phyloP scores from a whole-genome alignment of 2,329 filamentous ascomycete species.

The Onygenales sp. region DNA sequence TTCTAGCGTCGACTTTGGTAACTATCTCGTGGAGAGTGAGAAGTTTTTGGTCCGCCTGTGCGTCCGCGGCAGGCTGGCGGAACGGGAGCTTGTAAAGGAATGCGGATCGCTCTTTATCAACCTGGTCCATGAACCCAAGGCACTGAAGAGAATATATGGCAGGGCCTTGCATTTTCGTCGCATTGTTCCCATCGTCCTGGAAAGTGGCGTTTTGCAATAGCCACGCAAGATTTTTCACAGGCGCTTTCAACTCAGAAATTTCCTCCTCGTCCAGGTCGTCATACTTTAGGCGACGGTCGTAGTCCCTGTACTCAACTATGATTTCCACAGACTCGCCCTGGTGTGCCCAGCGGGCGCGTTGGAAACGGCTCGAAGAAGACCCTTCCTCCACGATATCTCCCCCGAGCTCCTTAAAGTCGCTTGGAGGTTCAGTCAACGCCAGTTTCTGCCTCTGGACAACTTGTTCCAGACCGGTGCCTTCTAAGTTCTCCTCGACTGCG shows the following conservation, averaged over 20 bases:
- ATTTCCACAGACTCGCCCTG: constrained; percentile 9
- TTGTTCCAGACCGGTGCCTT: constrained; percentile 17
- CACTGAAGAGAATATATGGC: constrained; percentile 21
- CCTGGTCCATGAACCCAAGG: constrained; percentile 19
- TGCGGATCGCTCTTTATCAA: constrained; percentile 14
- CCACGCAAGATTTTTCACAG: constrained; percentile 20
- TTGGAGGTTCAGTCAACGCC: constrained; percentile 12
- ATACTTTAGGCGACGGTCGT: constrained; percentile 14
- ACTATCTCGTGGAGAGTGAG: constrained; percentile 15
- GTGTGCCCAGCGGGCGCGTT: constrained; percentile 14
- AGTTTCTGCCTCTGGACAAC: constrained; percentile 18
- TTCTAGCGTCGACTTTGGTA: constrained; percentile 13
- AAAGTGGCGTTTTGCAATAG: constrained; percentile 20
- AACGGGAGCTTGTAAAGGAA: constrained; percentile 19
- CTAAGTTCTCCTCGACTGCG: constrained; percentile 9
- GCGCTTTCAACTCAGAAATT: constrained; percentile 16
- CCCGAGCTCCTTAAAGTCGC: constrained; percentile 13
- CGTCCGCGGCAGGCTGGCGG: background rate
- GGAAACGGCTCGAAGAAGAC: constrained; percentile 12
- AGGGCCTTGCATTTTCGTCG: constrained; percentile 12
- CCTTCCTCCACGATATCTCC: constrained; percentile 16
- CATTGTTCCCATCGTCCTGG: constrained; percentile 3
- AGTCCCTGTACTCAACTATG: constrained; percentile 19
- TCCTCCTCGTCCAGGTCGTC: constrained; percentile 19
- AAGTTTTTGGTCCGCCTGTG: background rate